A percentile compares a stretch with the other conserved stretches of the same genome.
Conservation (phyloP, 148 eudicot species). For the Heliamphora exappendiculata region DNA sequence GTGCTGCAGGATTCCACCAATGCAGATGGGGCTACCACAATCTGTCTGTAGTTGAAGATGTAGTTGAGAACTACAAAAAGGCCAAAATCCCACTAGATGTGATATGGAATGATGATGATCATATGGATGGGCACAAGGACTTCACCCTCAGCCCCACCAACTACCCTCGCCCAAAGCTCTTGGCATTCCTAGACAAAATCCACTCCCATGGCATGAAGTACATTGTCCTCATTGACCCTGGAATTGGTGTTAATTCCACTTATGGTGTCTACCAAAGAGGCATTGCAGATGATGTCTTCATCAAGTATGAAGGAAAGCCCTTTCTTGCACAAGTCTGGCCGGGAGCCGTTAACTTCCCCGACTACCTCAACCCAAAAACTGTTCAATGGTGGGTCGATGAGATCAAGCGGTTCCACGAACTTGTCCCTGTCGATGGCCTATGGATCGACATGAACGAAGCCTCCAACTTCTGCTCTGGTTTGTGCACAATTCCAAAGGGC, state of each 20-base stretch:
- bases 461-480: constrained; percentile 81
- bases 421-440: constrained; percentile 84
- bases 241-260: constrained; percentile 63
- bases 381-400: constrained; percentile 95
- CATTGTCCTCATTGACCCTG: constrained; percentile 83
- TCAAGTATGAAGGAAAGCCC: constrained; percentile 79
- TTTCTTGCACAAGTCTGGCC: constrained; percentile 97
- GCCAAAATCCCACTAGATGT: constrained; percentile 91
- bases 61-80: constrained; percentile 75
- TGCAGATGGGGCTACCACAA: constrained; percentile 97
- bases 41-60: constrained; percentile 74
- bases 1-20: constrained; percentile 81
- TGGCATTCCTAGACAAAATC: constrained; percentile 64
- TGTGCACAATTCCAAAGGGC: constrained; percentile 69
- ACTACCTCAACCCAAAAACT: constrained; percentile 80
- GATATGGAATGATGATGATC: constrained; percentile 98
- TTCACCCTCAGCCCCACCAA: constrained; percentile 76
- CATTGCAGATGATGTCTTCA: constrained; percentile 68
- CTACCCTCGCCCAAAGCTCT: constrained; percentile 59
- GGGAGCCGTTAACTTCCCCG: constrained; percentile 92
- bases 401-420: constrained; percentile 67
- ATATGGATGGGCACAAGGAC: constrained; percentile 90
- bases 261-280: constrained; percentile 83
- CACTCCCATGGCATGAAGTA: constrained; percentile 93
- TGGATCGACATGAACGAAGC: constrained; percentile 99